Evolutionary conservation across 2,329 filamentous ascomycete genomes (phyloP).

Genomic region (Neopestalotiopsis sp.): DNA sequence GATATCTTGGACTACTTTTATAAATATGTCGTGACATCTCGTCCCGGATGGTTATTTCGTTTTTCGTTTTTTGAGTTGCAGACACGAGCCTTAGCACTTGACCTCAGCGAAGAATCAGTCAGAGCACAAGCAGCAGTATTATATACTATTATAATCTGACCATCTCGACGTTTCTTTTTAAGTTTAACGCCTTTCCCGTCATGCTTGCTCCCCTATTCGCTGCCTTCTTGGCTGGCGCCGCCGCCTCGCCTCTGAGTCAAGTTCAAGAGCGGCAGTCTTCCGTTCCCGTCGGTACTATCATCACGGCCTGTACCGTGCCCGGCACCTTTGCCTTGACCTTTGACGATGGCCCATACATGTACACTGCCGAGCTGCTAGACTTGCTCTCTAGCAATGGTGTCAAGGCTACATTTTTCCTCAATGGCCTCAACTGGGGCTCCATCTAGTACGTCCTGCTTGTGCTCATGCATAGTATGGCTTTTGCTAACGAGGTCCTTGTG

Average conservation of each 20-base stretch:
- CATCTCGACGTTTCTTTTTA: neutral
- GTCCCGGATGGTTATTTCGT: neutral
- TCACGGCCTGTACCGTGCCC: constrained; percentile 22
- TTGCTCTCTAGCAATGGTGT: constrained; percentile 22
- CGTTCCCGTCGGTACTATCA: constrained; percentile 19
- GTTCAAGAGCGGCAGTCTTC: constrained; percentile 15
- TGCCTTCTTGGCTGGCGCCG: constrained; percentile 11
- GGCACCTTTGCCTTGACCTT: constrained; percentile 31
- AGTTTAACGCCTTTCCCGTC: constrained; percentile 8
- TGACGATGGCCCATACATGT: constrained; percentile 32
- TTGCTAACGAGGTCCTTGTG: neutral
- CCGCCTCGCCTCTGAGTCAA: constrained; percentile 7
- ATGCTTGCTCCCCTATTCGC: constrained; percentile 11
- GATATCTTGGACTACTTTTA: neutral
- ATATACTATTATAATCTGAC: neutral
- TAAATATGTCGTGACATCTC: neutral
- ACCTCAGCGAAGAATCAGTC: neutral
- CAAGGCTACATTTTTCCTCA: constrained; percentile 32
- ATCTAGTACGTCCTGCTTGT: constrained; percentile 30
- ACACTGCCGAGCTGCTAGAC: constrained; percentile 26
- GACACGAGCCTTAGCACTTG: neutral
- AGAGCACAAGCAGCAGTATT: neutral
- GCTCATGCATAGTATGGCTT: neutral
- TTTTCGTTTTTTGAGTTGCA: neutral
- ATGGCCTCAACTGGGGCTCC: constrained; percentile 49